Conservation (phyloP, 2,329 filamentous ascomycete genomes). For the Penicillium sp. region DNA sequence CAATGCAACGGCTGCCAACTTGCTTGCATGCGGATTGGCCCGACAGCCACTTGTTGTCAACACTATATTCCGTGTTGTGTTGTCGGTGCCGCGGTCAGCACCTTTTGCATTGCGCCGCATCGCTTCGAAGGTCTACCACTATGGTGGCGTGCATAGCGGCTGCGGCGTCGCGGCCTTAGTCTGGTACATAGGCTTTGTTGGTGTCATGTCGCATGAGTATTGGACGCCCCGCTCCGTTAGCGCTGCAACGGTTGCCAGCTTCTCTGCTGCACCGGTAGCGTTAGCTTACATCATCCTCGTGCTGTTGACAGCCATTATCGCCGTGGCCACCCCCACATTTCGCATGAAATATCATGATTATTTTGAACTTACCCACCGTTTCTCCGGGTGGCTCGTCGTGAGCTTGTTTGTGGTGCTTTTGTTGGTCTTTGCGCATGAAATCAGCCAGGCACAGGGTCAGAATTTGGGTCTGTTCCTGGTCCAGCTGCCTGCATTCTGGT, state of each 20-base stretch:
- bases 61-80: conserved; percentile 51
- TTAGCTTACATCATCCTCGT: conserved; percentile 62
- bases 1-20: conserved; percentile 51
- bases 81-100: conserved; percentile 49
- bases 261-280: conserved; percentile 49
- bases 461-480: conserved; percentile 48
- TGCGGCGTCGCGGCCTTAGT: conserved; percentile 53
- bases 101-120: conserved; percentile 52
- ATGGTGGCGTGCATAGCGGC: conserved; percentile 59
- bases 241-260: conserved; percentile 16
- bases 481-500: conserved; percentile 65
- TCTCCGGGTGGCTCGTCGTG: conserved; percentile 71
- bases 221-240: conserved; percentile 26
- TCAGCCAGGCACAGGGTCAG: conserved; percentile 40
- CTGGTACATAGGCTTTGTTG: conserved; percentile 51
- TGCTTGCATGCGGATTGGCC: conserved; percentile 53
- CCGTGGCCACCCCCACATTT: conserved; percentile 66
- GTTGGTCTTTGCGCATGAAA: conserved; percentile 57
- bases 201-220: conserved; percentile 40
- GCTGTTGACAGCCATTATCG: conserved; percentile 63
- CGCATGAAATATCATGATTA: conserved; percentile 66
- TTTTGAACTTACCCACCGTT: conserved; percentile 74
- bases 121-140: conserved; percentile 57
- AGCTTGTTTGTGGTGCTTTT: conserved; percentile 67
- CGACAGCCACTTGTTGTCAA: conserved; percentile 60